Conservation (phyloP, 257 asterid genomes). For the Perilla frutescens region DNA sequence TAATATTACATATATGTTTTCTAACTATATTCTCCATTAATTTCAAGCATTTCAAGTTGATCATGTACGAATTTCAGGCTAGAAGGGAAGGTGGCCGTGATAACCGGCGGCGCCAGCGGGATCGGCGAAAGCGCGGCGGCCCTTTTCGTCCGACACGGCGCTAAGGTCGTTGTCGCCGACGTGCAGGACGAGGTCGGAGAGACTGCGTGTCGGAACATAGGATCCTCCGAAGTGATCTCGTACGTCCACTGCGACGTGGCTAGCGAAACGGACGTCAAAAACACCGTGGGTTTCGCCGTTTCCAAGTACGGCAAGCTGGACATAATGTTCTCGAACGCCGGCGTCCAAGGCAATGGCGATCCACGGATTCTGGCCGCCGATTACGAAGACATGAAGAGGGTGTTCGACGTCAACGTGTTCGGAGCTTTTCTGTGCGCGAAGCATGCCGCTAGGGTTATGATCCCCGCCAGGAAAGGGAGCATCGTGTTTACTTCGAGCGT, state of each 20-base stretch:
- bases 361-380: conserved; percentile 53
- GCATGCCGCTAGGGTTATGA: conserved; percentile 75
- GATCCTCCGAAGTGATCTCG: conserved; percentile 31
- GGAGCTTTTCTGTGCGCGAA: conserved; percentile 75
- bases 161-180: conserved; percentile 46
- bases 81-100: conserved; percentile 50
- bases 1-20: too few relatives aligned
- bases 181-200: conserved; percentile 26
- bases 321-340: conserved; percentile 86
- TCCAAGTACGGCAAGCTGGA: conserved; percentile 45
- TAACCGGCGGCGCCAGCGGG: conserved; percentile 48
- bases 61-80: conserved; percentile 25
- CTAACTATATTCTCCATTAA: neutral
- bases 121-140: conserved; percentile 38
- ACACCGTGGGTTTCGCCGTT: conserved; percentile 25
- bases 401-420: conserved; percentile 67
- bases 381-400: conserved; percentile 56
- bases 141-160: conserved; percentile 43
- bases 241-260: conserved; percentile 42
- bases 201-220: neutral
- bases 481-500: conserved; percentile 67
- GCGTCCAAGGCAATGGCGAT: conserved; percentile 24
- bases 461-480: conserved; percentile 60
- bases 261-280: conserved; percentile 18
- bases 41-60: neutral